A percentile compares a stretch with the other conserved stretches of the same genome.
Evolutionary conservation across 2,329 filamentous ascomycete genomes (phyloP).

Genomic region (Paracoccidioides lutzii): DNA sequence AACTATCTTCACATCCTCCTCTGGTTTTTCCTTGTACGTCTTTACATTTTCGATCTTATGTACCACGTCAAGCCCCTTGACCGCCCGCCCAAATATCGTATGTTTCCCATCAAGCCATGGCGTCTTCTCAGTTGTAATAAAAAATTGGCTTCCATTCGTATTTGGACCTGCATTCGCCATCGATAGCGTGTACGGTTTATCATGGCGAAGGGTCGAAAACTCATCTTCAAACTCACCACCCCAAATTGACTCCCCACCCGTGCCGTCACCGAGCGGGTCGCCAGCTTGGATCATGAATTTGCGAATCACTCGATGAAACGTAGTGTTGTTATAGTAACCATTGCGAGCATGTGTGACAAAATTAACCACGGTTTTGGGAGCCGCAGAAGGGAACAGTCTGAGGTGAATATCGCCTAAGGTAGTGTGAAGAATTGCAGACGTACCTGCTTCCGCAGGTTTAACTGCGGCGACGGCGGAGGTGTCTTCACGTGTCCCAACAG

Average conservation of each 20-base stretch:
- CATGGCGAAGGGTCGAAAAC: constrained; percentile 79
- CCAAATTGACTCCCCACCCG: constrained; percentile 85
- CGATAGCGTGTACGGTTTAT: constrained; percentile 89
- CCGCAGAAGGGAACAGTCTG: constrained; percentile 81
- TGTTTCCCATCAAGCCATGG: constrained; percentile 94
- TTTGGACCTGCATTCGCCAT: constrained; percentile 97
- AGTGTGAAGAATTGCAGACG: constrained; percentile 75
- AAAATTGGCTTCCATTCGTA: constrained; percentile 94
- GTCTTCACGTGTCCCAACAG: constrained; percentile 48
- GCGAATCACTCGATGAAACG: constrained; percentile 92
- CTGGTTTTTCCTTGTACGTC: constrained; percentile 82
- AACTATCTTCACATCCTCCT: constrained; percentile 94
- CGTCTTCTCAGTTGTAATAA: constrained; percentile 96
- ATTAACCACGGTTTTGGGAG: constrained; percentile 92
- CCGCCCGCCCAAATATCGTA: constrained; percentile 84
- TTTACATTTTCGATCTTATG: constrained; percentile 88
- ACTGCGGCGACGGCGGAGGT: constrained; percentile 34
- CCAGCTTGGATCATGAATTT: constrained; percentile 96
- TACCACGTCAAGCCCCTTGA: constrained; percentile 83
- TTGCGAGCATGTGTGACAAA: constrained; percentile 83
- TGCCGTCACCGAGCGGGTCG: constrained; percentile 77
- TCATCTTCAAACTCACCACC: constrained; percentile 87
- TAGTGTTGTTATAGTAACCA: constrained; percentile 93
- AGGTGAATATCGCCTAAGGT: constrained; percentile 89
- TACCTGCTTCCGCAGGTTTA: constrained; percentile 60